Evolutionary conservation across 129 eudicot genomes (phyloP).

Genomic region (Arctium lappa): DNA sequence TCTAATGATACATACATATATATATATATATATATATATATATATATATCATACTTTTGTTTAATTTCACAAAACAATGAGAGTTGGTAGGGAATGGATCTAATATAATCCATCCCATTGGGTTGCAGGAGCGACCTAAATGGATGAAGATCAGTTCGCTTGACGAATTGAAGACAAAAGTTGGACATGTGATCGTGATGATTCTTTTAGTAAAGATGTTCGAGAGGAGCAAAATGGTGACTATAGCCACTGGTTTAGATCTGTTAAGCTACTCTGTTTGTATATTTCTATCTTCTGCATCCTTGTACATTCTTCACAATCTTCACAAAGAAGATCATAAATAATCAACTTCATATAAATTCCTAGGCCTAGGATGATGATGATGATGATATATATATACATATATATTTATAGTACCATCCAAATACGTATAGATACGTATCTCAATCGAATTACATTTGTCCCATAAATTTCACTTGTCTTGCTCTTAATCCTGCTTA

Average conservation of each 20-base stretch:
- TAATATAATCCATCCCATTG: background rate
- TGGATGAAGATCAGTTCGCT: constrained; percentile 99
- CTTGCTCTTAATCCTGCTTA: background rate
- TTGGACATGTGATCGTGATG: constrained; percentile 98
- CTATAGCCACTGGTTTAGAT: constrained; percentile 90
- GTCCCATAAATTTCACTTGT: background rate
- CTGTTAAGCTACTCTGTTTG: constrained; percentile 83
- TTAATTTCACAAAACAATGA: background rate
- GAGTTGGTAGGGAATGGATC: background rate
- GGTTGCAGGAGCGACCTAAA: constrained; percentile 79
- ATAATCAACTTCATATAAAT: background rate
- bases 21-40: too few species aligned
- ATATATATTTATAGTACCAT: background rate
- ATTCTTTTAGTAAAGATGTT: constrained; percentile 99
- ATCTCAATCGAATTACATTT: background rate
- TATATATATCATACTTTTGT: background rate
- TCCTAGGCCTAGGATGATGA: background rate
- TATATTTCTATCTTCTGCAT: constrained; percentile 94
- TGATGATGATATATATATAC: background rate
- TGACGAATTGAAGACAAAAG: constrained; percentile 90
- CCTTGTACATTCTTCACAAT: constrained; percentile 92
- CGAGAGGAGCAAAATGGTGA: constrained; percentile 98
- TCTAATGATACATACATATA: background rate
- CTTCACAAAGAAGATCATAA: constrained; percentile 64
- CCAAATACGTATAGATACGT: background rate